Percentiles rank a stretch among this genome's conserved stretches.
Conservation (phyloP, 1,284 basidiomycete species). For the Fomitopsis pinicola region DNA sequence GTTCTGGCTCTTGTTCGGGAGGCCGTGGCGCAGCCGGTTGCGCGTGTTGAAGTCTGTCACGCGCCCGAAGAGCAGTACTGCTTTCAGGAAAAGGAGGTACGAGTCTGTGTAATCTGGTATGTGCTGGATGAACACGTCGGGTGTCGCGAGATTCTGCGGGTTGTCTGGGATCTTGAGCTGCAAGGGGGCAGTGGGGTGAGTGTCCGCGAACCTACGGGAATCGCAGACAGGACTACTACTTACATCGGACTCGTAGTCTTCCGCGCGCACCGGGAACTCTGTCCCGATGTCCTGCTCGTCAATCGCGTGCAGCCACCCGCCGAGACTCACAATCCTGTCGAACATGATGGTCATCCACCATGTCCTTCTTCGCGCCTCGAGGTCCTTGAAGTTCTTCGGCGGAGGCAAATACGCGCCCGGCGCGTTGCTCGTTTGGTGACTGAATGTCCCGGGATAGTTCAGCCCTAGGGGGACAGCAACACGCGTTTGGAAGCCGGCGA, state of each 20-base stretch:
- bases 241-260: slow-evolving; percentile 74
- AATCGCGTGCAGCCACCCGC: slow-evolving; percentile 81
- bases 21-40: slow-evolving; percentile 55
- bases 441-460: slow-evolving; percentile 77
- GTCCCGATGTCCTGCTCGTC: slow-evolving; percentile 79
- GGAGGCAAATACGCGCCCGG: slow-evolving; percentile 77
- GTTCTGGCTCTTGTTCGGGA: slow-evolving; percentile 61
- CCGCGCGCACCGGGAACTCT: slow-evolving; percentile 66
- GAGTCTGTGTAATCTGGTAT: slow-evolving; percentile 74
- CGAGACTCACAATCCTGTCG: slow-evolving; percentile 80
- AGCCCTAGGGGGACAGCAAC: slow-evolving; percentile 78
- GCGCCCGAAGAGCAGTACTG: slow-evolving; percentile 75
- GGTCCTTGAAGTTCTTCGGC: slow-evolving; percentile 65
- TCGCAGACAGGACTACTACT: slow-evolving; percentile 8
- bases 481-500: slow-evolving; percentile 79
- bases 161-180: slow-evolving; percentile 50
- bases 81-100: slow-evolving; percentile 73
- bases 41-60: slow-evolving; percentile 81
- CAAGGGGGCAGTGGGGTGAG: neutral
- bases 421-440: slow-evolving; percentile 54
- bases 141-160: slow-evolving; percentile 61
- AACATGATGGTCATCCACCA: slow-evolving; percentile 89
- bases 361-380: slow-evolving; percentile 71
- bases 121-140: slow-evolving; percentile 64
- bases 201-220: neutral